A percentile compares a stretch with the other conserved stretches of the same genome.
Conservation (phyloP, 1,284 basidiomycete species). For the Ganoderma multipileum region DNA sequence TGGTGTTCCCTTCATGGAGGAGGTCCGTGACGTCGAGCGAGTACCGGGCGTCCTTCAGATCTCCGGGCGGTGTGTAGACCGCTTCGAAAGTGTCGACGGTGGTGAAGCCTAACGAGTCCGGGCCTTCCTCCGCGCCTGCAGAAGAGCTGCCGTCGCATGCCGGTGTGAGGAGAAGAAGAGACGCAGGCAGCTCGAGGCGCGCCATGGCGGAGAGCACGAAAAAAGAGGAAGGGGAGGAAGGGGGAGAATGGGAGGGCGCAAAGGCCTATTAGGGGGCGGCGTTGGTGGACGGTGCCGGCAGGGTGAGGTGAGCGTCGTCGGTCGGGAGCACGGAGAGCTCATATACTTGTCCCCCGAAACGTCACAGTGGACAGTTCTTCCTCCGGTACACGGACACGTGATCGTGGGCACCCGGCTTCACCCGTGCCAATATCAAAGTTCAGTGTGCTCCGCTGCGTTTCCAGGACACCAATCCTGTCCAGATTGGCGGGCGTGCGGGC, state of each 20-base stretch:
- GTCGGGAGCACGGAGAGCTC: slow-evolving; percentile 4
- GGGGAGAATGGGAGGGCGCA: not conserved
- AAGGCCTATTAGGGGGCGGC: not conserved
- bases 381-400: slow-evolving; percentile 18
- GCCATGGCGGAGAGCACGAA: not conserved
- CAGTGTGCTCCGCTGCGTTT: not conserved
- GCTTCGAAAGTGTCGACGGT: slow-evolving; percentile 14
- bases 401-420: slow-evolving; percentile 20
- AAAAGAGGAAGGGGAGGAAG: not conserved
- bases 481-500: not conserved
- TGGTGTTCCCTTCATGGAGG: slow-evolving; percentile 8
- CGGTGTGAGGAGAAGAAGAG: slow-evolving; percentile 18
- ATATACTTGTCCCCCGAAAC: not conserved
- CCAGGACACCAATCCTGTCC: not conserved
- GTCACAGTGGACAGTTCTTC: not conserved
- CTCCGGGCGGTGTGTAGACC: slow-evolving; percentile 10
- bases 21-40: slow-evolving; percentile 14
- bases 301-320: not conserved
- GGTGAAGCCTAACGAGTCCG: slow-evolving; percentile 10
- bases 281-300: not conserved
- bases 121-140: slow-evolving; percentile 2
- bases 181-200: slow-evolving; percentile 4
- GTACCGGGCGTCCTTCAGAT: slow-evolving; percentile 7
- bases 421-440: slow-evolving; percentile 9
- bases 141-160: slow-evolving; percentile 7